These are phyloP conservation scores for Fusarium temperatum DNA, from an alignment of 2,329 filamentous ascomycete species.

Conservation along the genomic window DNA sequence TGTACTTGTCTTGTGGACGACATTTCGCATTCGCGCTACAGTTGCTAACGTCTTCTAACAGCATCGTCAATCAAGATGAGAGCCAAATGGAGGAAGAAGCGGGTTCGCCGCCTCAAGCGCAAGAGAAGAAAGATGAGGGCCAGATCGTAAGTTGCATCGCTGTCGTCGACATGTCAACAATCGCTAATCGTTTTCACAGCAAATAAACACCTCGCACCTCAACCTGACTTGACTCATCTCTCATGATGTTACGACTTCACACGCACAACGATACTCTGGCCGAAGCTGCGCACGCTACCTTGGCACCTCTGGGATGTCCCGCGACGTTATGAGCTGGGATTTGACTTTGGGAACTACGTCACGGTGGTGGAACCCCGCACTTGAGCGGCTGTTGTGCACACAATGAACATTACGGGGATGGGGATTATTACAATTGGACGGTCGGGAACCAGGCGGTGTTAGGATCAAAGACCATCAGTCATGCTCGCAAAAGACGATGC, in stretches of 20 bases:
- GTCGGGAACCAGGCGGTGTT: conserved; percentile 47
- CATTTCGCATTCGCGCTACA: neutral
- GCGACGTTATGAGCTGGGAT: conserved; percentile 34
- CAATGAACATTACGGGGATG: conserved; percentile 44
- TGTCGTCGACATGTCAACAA: conserved; percentile 2
- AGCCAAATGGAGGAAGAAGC: conserved; percentile 99
- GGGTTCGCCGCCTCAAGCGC: conserved; percentile 97
- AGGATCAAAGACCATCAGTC: conserved; percentile 40
- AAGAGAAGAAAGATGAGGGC: conserved; percentile 99
- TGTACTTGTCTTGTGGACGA: neutral
- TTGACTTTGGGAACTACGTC: conserved; percentile 44
- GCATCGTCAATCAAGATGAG: conserved; percentile 70
- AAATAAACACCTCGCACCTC: conserved; percentile 73
- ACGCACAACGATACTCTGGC: conserved; percentile 42
- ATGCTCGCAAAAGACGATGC: conserved; percentile 41
- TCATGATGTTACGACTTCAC: conserved; percentile 51
- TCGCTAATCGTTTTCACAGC: conserved; percentile 55
- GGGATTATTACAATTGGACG: conserved; percentile 44
- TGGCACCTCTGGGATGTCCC: conserved; percentile 33
- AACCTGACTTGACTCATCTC: conserved; percentile 63
- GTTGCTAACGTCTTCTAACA: conserved; percentile 37
- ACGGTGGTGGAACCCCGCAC: conserved; percentile 43
- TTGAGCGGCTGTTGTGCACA: conserved; percentile 42
- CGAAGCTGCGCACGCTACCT: conserved; percentile 36
- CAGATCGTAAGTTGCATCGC: conserved; percentile 77